These are phyloP conservation scores for Sphagnum fallax DNA, from an alignment of 228 moss, liverwort and hornwort species.

Conservation along the genomic window DNA sequence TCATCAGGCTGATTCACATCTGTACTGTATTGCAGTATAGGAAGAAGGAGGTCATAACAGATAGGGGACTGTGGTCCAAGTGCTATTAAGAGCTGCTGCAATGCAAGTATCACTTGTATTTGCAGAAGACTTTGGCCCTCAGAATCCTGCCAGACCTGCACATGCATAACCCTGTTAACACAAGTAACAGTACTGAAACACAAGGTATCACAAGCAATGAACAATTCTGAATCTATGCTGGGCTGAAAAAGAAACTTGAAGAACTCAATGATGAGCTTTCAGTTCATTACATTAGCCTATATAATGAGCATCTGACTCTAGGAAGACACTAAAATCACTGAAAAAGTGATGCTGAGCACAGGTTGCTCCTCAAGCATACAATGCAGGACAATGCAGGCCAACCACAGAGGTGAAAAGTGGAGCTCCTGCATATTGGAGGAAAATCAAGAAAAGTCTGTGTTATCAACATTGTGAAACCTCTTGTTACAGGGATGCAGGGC, in stretches of 20 bases:
- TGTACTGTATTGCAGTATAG: conserved; percentile 91
- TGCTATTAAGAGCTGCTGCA: conserved; percentile 81
- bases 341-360: neutral
- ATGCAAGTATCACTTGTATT: conserved; percentile 95
- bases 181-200: neutral
- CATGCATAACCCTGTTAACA: neutral
- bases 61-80: conserved; percentile 84
- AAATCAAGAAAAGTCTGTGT: too few relatives aligned
- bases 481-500: neutral
- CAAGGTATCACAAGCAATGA: neutral
- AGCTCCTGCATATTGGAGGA: too few relatives aligned
- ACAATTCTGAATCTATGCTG: neutral
- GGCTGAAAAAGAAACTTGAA: too few relatives aligned
- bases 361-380: neutral
- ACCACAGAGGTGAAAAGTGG: too few relatives aligned
- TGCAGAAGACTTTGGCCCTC: conserved; percentile 90
- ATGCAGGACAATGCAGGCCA: too few relatives aligned
- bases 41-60: conserved; percentile 92
- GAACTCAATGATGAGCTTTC: too few relatives aligned
- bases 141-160: conserved; percentile 97
- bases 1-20: conserved; percentile 96
- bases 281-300: too few relatives aligned
- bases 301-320: too few relatives aligned
- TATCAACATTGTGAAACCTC: too few relatives aligned
- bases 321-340: too few relatives aligned